These are phyloP conservation scores for Rubus idaeus DNA, from an alignment of 306 rosid genomes.

Conservation along the genomic window DNA sequence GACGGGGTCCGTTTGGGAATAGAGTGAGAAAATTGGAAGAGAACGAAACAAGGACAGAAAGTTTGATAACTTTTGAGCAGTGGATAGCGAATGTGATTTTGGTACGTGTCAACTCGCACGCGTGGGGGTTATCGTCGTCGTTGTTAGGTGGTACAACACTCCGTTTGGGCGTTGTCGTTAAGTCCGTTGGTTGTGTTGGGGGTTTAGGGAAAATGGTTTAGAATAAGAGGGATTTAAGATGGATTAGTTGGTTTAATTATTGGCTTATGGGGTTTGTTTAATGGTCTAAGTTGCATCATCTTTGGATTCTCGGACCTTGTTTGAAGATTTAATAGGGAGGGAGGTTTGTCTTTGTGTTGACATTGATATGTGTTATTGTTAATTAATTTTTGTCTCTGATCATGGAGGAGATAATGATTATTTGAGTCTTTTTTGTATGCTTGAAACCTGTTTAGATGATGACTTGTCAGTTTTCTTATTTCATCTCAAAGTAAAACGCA, in stretches of 20 bases:
- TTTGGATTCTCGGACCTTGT: slow-evolving; percentile 19
- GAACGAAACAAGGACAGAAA: slow-evolving; percentile 10
- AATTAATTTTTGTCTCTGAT: background rate
- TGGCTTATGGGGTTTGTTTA: background rate
- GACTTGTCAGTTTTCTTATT: no score
- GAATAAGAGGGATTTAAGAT: background rate
- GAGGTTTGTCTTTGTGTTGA: slow-evolving; percentile 7
- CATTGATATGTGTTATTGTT: background rate
- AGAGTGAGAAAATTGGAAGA: background rate
- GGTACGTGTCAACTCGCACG: background rate
- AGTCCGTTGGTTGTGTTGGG: slow-evolving; percentile 26
- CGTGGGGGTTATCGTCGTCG: background rate
- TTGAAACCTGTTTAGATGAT: background rate
- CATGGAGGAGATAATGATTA: background rate
- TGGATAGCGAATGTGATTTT: background rate
- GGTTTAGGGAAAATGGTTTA: background rate
- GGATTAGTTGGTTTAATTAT: background rate
- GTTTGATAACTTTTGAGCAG: slow-evolving; percentile 6
- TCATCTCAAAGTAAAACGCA: no score
- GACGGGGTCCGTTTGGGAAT: background rate
- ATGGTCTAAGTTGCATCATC: background rate
- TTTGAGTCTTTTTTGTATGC: background rate
- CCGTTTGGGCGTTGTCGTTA: slow-evolving; percentile 26
- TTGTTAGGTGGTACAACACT: background rate
- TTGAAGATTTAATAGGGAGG: background rate